These are phyloP conservation scores for Eutypella sp. DNA, from an alignment of 2,329 filamentous ascomycete genomes.

Conservation along the genomic window DNA sequence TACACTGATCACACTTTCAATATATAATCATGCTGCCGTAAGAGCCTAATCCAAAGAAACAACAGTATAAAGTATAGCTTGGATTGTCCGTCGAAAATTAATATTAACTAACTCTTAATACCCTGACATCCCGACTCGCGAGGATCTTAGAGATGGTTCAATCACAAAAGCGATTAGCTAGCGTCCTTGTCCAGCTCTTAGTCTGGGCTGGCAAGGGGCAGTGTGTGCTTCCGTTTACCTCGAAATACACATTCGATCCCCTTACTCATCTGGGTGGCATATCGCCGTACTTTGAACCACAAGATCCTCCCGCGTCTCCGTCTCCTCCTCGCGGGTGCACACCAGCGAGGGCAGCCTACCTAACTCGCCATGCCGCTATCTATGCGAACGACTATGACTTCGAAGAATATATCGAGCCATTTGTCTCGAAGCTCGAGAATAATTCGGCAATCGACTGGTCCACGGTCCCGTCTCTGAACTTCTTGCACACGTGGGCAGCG, in stretches of 20 bases:
- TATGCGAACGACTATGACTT: constrained; percentile 57
- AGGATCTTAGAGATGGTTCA: background rate
- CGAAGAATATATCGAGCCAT: constrained; percentile 52
- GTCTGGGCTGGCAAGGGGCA: no score
- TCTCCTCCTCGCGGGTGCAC: constrained; percentile 45
- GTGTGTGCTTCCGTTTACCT: constrained; percentile 30
- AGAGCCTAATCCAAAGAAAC: no score
- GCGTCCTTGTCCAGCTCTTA: background rate
- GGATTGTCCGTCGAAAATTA: background rate
- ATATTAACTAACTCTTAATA: background rate
- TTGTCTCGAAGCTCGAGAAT: constrained; percentile 54
- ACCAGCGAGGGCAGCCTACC: constrained; percentile 47
- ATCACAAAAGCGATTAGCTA: background rate
- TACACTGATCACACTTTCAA: no score
- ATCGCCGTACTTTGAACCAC: constrained; percentile 52
- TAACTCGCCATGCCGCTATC: constrained; percentile 55
- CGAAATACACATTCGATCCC: constrained; percentile 46
- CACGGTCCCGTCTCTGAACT: constrained; percentile 49
- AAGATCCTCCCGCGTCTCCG: constrained; percentile 40
- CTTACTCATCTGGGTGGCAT: constrained; percentile 52
- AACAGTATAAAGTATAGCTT: no score
- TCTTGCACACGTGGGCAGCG: constrained; percentile 51
- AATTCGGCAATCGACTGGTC: constrained; percentile 51
- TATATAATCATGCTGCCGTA: no score
- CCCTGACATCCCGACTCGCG: background rate